Percentiles rank a stretch among this genome's conserved stretches.
Evolutionary conservation across 2,329 filamentous ascomycete genomes (phyloP).

Genomic region (Erysiphe pulchra): DNA sequence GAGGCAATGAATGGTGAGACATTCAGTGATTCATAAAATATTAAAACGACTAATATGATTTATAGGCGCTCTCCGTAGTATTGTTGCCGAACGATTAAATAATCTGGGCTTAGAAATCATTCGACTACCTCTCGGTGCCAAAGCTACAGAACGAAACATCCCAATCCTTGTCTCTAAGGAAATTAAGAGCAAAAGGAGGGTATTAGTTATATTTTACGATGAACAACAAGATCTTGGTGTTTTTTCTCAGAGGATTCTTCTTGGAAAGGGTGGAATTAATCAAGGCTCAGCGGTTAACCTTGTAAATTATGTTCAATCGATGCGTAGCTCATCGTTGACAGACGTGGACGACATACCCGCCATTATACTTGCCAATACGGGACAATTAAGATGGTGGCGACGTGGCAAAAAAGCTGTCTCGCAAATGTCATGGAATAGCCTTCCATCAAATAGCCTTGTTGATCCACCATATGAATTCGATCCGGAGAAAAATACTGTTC

Average conservation of each 20-base stretch:
- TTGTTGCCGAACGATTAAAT: conserved; percentile 35
- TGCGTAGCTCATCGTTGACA: conserved; percentile 1
- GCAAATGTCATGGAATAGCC: conserved; percentile 24
- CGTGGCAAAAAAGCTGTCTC: conserved; percentile 33
- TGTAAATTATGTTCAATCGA: conserved; percentile 19
- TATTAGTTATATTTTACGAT: conserved; percentile 56
- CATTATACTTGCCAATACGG: conserved; percentile 53
- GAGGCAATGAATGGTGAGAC: conserved; percentile 45
- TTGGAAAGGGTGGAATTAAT: conserved; percentile 36
- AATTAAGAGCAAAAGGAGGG: conserved; percentile 28
- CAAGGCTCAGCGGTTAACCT: conserved; percentile 45
- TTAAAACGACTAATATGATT: neutral
- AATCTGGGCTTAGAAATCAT: conserved; percentile 31
- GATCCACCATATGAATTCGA: conserved; percentile 28
- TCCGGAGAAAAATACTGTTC: conserved; percentile 30
- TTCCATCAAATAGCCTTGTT: conserved; percentile 36
- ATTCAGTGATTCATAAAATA: neutral
- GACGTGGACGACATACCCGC: conserved; percentile 19
- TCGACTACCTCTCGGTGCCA: conserved; percentile 31
- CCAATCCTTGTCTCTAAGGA: conserved; percentile 40
- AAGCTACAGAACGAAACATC: conserved; percentile 27
- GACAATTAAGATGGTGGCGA: conserved; percentile 54
- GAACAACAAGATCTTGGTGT: conserved; percentile 45
- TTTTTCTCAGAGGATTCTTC: conserved; percentile 41
- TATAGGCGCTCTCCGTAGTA: conserved; percentile 19